Base-by-base conservation (phyloP, 192 early-diverging fungal species). In the Coemansia sp. region DNA sequence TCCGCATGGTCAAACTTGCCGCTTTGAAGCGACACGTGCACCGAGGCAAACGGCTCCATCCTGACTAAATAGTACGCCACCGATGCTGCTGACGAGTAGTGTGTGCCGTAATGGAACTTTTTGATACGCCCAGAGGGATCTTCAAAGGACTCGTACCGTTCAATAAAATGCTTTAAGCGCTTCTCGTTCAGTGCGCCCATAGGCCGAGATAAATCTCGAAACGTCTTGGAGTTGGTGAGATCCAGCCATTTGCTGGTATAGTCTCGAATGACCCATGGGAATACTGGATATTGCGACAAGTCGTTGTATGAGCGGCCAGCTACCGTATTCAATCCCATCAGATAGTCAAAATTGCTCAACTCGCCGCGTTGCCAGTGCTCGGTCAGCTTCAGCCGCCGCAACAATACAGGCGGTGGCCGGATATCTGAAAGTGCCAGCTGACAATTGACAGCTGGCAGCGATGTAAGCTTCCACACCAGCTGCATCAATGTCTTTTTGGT, bases 251-350 rank as follows among this genome's bases (percentile, higher is more conserved):
- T 81, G 54, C 82, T 89, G 16, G 70, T 81, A 47, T 93, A 94
- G 56, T 94, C 89, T 2, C 84, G 78, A 30, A 94, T 66, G 38
- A 94, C 82, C 92, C 95, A 98, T 6, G 95, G 95, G 55, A 98
- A 98, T 12, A 98, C 92, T 0, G 95, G 95, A 57, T 96, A 98
- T 68, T 95, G 95, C 0, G 94, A 94, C 60, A 98, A 66, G 72
- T 98, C 94, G 58, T 86, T 88, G 60, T 88, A 87, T 3, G 89
- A 88, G 16, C 89, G 71, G 10, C 92, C 94, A 21, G 92, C 89
- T 31, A 93, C 65, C 0, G 92, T 92, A 67, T 98, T 98, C 8
- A 98, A 80, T 33, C 84, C 82, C 91, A 96, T 95, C 50, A 98
- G 56, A 50, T 98, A 98, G 65, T 98, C 94, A 70, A 96, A 98